Evolutionary conservation across 2,329 filamentous ascomycete species (phyloP).

Genomic region (Penicillium sp.): DNA sequence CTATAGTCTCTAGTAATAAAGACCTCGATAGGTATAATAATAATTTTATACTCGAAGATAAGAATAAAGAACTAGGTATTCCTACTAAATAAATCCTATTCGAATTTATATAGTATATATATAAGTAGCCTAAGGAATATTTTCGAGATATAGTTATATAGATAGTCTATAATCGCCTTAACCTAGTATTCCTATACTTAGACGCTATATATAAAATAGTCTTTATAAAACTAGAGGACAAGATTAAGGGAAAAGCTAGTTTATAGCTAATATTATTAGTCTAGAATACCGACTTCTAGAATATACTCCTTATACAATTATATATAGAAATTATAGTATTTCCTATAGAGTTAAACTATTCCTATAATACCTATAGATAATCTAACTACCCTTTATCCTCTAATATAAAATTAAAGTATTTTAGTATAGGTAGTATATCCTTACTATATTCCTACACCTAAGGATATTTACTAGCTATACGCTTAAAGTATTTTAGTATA

Average conservation of each 20-base stretch:
- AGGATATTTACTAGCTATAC: no score
- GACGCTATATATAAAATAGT: conserved; percentile 62
- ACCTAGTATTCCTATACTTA: conserved; percentile 60
- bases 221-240: conserved; percentile 66
- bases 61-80: conserved; percentile 54
- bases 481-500: no score
- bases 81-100: conserved; percentile 58
- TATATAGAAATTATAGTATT: conserved; percentile 50
- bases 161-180: conserved; percentile 73
- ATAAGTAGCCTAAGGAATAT: conserved; percentile 63
- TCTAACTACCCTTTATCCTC: conserved; percentile 61
- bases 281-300: conserved; percentile 63
- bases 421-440: no score
- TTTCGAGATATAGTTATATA: conserved; percentile 71
- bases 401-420: conserved; percentile 57
- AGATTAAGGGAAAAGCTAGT: conserved; percentile 60
- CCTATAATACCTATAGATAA: conserved; percentile 67
- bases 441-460: no score
- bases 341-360: conserved; percentile 40
- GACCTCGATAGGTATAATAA: conserved; percentile 54
- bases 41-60: conserved; percentile 61
- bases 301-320: conserved; percentile 60
- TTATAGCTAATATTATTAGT: conserved; percentile 67
- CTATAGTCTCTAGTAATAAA: conserved; percentile 31
- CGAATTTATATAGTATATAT: conserved; percentile 60